Base-by-base conservation (phyloP, 148 eudicot genomes). In the Vaccinium corymbosum region DNA sequence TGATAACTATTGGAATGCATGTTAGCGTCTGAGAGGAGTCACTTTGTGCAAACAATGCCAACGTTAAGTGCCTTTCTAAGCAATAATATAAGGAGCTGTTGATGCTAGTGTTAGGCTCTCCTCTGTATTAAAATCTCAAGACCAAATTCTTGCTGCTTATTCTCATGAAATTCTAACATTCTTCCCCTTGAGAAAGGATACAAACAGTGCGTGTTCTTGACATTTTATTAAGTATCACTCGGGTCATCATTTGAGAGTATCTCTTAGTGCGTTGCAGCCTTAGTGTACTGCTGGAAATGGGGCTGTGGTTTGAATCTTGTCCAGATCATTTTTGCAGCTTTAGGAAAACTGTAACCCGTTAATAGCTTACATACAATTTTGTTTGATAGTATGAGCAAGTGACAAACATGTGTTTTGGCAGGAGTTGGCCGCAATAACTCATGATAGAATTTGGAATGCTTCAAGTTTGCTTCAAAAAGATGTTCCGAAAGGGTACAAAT, bases 261-360 rank as follows among this genome's bases (percentile, higher is more conserved):
- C 35, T n/a, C 0, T 50, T 29, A 50, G 57, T 3, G 32, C 22
- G 51, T 49, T 49, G 61, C 80, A 78, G 80, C 38, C 61, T 12
- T 78, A n/a, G 32, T 49, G 16, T 22, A 27, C 42, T 52, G 61
- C 80, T 78, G 80, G 38, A 78, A 78, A 78, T 14, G 80, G 62
- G 61, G 35, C 38, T 0, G n/a, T 51, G 42, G 15, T 55, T 53
- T 25, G 80, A 78, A 52, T 78, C 80, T 73, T 52, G 42, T 27
- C 6, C 56, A 48, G 13, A 49, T 48, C 79, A 48, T 49, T 48
- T 76, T 49, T 29, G n/a, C 29, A n/a, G 56, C 56, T 49, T 32
- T 12, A 76, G 7, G 70, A 57, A 80, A 80, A 38, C 82, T 17
- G 29, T 55, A 14, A 53, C 64, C n/a, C 27, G 62, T 78, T 78